Percentiles rank a stretch among this genome's conserved stretches.
phyloP scores from a whole-genome alignment of 352 stramenopile species.

The Phytopythium helicoides region DNA sequence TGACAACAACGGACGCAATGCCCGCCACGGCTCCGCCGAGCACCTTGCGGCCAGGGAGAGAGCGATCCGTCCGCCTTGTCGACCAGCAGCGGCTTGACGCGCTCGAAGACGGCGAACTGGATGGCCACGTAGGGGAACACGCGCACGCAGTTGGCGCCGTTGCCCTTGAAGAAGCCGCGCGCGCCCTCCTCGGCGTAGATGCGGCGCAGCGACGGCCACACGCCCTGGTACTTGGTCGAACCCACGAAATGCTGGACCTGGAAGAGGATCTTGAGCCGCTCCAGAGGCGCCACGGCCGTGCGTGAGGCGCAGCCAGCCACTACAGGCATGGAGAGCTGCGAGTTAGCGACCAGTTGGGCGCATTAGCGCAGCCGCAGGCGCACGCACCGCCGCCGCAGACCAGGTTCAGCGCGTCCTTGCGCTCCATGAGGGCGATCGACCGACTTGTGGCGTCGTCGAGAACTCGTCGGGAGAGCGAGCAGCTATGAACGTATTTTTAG shows the following conservation, averaged over 20 bases:
- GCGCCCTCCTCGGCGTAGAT: constrained; percentile 64
- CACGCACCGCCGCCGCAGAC: constrained; percentile 71
- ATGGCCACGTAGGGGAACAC: constrained; percentile 80
- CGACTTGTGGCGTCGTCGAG: too few relatives aligned
- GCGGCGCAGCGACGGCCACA: constrained; percentile 54
- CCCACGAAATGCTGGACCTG: constrained; percentile 72
- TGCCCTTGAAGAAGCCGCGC: constrained; percentile 70
- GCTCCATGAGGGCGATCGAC: too few relatives aligned
- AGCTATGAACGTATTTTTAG: too few relatives aligned
- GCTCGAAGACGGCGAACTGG: constrained; percentile 71
- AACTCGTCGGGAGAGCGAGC: too few relatives aligned
- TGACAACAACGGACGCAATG: constrained; percentile 61
- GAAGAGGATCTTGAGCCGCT: constrained; percentile 80
- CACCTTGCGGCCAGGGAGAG: constrained; percentile 47
- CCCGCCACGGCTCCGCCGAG: constrained; percentile 55
- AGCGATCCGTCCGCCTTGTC: constrained; percentile 34
- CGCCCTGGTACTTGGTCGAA: constrained; percentile 47
- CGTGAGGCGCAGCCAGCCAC: constrained; percentile 69
- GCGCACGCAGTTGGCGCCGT: constrained; percentile 78
- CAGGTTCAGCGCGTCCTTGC: constrained; percentile 55
- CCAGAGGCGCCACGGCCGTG: constrained; percentile 64
- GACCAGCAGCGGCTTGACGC: constrained; percentile 50
- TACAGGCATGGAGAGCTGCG: constrained; percentile 11
- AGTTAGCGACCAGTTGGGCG: not conserved
- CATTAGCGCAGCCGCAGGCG: not conserved